Conservation (phyloP, 345 rosid genomes). For the Mallotus nudiflorus region DNA sequence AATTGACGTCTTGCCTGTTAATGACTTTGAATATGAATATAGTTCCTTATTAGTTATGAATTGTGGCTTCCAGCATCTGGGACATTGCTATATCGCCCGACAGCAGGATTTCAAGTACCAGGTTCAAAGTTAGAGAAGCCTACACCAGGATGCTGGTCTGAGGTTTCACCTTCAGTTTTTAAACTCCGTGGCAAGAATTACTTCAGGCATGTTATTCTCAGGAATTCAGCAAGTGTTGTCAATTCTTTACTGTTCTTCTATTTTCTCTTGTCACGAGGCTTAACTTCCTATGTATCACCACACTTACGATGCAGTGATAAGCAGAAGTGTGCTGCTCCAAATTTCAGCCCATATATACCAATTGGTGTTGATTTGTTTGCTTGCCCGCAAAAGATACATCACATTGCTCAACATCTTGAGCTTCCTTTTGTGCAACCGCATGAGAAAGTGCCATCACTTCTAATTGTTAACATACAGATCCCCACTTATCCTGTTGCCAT, state of each 20-base stretch:
- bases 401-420: slow-evolving; percentile 79
- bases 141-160: slow-evolving; percentile 59
- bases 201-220: slow-evolving; percentile 45
- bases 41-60: background rate
- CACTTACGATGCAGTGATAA: slow-evolving; percentile 52
- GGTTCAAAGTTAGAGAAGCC: slow-evolving; percentile 48
- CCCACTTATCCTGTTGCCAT: slow-evolving; percentile 72
- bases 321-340: slow-evolving; percentile 64
- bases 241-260: background rate
- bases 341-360: slow-evolving; percentile 58
- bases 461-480: slow-evolving; percentile 78
- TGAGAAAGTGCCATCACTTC: slow-evolving; percentile 48
- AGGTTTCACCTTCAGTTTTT: slow-evolving; percentile 65
- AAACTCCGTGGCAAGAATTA: slow-evolving; percentile 67
- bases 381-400: slow-evolving; percentile 62
- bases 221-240: background rate
- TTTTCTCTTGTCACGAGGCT: background rate
- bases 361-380: slow-evolving; percentile 67
- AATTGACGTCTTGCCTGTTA: background rate
- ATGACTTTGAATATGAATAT: background rate
- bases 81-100: slow-evolving; percentile 52
- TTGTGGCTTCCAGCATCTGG: slow-evolving; percentile 47
- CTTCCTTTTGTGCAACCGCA: slow-evolving; percentile 50
- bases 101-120: slow-evolving; percentile 66
- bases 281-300: background rate